These are phyloP conservation scores for Xerophyta viscosa DNA, from an alignment of 106 monocot species.

Conservation along the genomic window DNA sequence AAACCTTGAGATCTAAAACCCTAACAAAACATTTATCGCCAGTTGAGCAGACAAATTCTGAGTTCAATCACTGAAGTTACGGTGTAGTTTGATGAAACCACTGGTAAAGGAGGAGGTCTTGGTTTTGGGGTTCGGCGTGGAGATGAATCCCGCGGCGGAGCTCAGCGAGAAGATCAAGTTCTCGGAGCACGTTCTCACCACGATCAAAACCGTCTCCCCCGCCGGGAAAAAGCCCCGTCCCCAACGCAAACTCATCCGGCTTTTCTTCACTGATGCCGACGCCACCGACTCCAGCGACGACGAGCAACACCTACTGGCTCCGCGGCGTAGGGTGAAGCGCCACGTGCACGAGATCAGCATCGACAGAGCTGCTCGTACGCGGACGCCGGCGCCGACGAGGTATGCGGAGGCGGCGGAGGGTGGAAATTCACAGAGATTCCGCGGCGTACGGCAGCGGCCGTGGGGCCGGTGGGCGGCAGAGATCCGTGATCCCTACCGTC, in stretches of 20 bases:
- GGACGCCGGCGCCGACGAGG: background rate
- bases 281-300: conserved; percentile 57
- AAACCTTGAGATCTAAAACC: no score
- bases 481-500: conserved; percentile 48
- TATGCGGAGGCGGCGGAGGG: background rate
- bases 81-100: conserved; percentile 8
- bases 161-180: conserved; percentile 5
- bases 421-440: conserved; percentile 5
- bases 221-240: no score
- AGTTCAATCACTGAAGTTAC: no score
- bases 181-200: conserved; percentile 23
- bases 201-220: conserved; percentile 2
- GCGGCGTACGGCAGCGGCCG: conserved; percentile 22
- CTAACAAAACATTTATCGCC: no score
- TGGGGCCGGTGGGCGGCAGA: conserved; percentile 60
- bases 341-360: conserved; percentile 38
- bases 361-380: background rate
- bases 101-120: background rate
- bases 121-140: conserved; percentile 2
- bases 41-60: no score
- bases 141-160: conserved; percentile 5
- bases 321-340: conserved; percentile 22
- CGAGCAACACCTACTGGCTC: background rate
- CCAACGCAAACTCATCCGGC: conserved; percentile 18
- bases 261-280: conserved; percentile 41